phyloP scores from a whole-genome alignment of 2,329 filamentous ascomycete species.

The Pyricularia pennisetigena region DNA sequence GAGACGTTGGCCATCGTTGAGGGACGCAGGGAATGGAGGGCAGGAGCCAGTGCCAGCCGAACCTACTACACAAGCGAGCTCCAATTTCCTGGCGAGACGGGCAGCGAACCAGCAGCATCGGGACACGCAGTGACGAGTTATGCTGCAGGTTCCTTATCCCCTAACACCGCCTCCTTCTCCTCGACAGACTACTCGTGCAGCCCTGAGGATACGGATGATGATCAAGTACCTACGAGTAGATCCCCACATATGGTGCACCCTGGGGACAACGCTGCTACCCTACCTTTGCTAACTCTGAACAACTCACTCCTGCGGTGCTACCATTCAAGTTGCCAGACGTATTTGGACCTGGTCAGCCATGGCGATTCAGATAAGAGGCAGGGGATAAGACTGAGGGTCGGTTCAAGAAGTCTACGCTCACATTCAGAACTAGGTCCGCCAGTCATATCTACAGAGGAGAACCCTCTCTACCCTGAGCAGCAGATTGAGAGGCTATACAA shows the following conservation, averaged over 20 bases:
- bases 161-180: background rate
- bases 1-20: conserved; percentile 54
- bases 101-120: background rate
- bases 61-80: conserved; percentile 55
- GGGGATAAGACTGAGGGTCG: conserved; percentile 35
- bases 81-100: conserved; percentile 21
- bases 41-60: conserved; percentile 43
- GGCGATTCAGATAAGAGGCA: conserved; percentile 23
- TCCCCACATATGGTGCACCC: conserved; percentile 36
- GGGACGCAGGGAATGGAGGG: conserved; percentile 55
- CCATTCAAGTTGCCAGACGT: conserved; percentile 39
- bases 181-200: background rate
- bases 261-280: conserved; percentile 30
- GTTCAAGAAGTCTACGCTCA: conserved; percentile 25
- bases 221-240: conserved; percentile 14
- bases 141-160: background rate
- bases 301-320: conserved; percentile 47
- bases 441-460: conserved; percentile 1
- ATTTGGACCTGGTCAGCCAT: conserved; percentile 50
- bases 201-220: background rate
- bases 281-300: conserved; percentile 36
- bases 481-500: conserved; percentile 16
- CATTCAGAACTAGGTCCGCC: background rate
- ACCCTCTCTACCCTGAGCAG: conserved; percentile 12
- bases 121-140: background rate